Conservation (phyloP, 2,329 filamentous ascomycete genomes). For the Colletotrichum eleusines region DNA sequence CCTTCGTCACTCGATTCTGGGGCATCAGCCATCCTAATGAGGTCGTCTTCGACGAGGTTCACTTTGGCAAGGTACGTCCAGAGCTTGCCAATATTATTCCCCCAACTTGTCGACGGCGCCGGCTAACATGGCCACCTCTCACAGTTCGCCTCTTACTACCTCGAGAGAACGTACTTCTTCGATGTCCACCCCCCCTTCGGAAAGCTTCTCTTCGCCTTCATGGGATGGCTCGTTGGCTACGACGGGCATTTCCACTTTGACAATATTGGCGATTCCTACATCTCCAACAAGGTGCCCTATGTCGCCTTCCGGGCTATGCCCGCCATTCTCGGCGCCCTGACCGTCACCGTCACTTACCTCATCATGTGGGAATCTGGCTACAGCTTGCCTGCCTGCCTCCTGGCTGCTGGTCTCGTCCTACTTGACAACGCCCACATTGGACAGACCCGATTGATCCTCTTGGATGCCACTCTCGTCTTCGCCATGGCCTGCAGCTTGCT, state of each 20-base stretch:
- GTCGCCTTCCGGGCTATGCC: constrained; percentile 95
- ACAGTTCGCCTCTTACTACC: constrained; percentile 84
- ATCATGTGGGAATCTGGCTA: constrained; percentile 99
- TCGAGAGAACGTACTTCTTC: constrained; percentile 99
- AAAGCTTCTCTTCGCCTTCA: constrained; percentile 96
- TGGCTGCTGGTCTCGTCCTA: constrained; percentile 87
- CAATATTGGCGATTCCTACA: constrained; percentile 99
- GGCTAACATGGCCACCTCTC: constrained; percentile 40
- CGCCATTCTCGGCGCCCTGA: constrained; percentile 90
- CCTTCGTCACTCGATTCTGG: constrained; percentile 94
- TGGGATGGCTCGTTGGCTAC: constrained; percentile 97
- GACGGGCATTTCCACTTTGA: constrained; percentile 98
- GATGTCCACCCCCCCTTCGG: constrained; percentile 98
- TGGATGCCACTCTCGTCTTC: constrained; percentile 93
- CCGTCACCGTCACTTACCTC: constrained; percentile 91
- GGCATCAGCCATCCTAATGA: constrained; percentile 95
- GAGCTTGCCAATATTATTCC: not conserved
- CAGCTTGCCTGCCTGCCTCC: constrained; percentile 89
- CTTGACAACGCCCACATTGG: constrained; percentile 98
- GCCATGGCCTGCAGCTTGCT: constrained; percentile 96
- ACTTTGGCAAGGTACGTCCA: constrained; percentile 92
- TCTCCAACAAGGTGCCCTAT: constrained; percentile 96
- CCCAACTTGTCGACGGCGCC: not conserved
- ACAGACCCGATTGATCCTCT: constrained; percentile 92
- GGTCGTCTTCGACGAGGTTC: constrained; percentile 98